These are phyloP conservation scores for Komagataella pastoris DNA, from an alignment of 805 yeast species.

Conservation along the genomic window DNA sequence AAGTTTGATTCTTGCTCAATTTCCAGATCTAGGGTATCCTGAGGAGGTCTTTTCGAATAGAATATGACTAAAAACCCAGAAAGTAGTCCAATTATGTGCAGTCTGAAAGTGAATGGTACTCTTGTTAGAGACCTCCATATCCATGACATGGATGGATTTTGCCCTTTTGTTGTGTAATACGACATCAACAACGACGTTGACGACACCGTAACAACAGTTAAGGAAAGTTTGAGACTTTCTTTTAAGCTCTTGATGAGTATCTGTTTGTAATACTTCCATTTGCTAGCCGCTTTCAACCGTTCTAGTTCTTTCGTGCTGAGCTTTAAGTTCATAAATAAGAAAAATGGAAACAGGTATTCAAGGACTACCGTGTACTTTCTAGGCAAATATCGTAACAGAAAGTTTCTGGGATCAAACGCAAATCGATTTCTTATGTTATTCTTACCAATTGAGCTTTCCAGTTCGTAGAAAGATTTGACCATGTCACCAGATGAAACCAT, in stretches of 20 bases:
- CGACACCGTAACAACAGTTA: background rate
- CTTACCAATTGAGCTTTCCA: background rate
- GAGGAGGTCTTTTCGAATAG: conserved; percentile 4
- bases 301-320: background rate
- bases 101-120: background rate
- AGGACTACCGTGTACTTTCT: conserved; percentile 5
- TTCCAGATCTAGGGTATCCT: background rate
- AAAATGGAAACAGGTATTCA: conserved; percentile 7
- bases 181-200: background rate
- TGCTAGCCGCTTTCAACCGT: background rate
- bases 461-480: background rate
- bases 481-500: background rate
- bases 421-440: background rate
- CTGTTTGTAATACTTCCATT: background rate
- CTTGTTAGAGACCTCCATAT: background rate
- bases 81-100: conserved; percentile 7
- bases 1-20: background rate
- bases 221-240: background rate
- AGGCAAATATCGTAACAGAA: conserved; percentile 2
- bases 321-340: background rate
- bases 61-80: conserved; percentile 6
- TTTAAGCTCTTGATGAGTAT: background rate
- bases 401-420: background rate
- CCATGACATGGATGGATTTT: background rate
- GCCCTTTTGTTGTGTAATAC: background rate